phyloP scores from a whole-genome alignment of 225 moss, liverwort and hornwort species.

The Takakia lepidozioides region DNA sequence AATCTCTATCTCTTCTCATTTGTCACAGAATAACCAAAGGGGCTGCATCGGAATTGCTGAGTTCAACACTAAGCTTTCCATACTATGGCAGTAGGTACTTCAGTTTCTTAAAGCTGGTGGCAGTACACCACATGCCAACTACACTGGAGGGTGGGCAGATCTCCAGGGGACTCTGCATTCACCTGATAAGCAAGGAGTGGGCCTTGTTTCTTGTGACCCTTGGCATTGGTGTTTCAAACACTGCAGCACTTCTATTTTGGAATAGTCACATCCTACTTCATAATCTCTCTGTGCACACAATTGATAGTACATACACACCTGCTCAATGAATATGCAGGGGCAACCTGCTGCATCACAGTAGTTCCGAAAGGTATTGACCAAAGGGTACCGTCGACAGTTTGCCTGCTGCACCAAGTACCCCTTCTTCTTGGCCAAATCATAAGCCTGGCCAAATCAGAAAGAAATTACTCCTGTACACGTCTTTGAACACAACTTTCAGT shows the following conservation, averaged over 20 bases:
- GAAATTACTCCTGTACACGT: background rate
- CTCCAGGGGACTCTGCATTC: too few relatives aligned
- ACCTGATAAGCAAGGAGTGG: too few relatives aligned
- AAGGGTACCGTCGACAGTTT: conserved; percentile 58
- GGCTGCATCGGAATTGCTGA: too few relatives aligned
- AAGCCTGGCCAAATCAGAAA: conserved; percentile 24
- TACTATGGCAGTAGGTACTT: too few relatives aligned
- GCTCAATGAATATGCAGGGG: conserved; percentile 73
- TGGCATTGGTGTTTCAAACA: background rate
- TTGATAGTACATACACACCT: conserved; percentile 28
- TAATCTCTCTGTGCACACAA: background rate
- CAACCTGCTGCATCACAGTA: conserved; percentile 69
- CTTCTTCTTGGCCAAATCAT: conserved; percentile 78
- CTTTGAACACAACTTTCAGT: background rate
- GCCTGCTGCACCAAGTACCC: conserved; percentile 73
- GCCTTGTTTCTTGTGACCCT: background rate
- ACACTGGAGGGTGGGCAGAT: too few relatives aligned
- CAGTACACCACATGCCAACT: too few relatives aligned
- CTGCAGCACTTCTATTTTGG: too few relatives aligned
- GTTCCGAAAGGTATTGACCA: conserved; percentile 77
- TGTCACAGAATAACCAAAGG: too few relatives aligned
- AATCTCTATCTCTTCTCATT: too few relatives aligned
- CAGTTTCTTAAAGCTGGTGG: too few relatives aligned
- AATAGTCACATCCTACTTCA: background rate
- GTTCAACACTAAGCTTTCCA: too few relatives aligned